These are phyloP conservation scores for Daedalea quercina DNA, from an alignment of 768 basidiomycete species.

Conservation along the genomic window DNA sequence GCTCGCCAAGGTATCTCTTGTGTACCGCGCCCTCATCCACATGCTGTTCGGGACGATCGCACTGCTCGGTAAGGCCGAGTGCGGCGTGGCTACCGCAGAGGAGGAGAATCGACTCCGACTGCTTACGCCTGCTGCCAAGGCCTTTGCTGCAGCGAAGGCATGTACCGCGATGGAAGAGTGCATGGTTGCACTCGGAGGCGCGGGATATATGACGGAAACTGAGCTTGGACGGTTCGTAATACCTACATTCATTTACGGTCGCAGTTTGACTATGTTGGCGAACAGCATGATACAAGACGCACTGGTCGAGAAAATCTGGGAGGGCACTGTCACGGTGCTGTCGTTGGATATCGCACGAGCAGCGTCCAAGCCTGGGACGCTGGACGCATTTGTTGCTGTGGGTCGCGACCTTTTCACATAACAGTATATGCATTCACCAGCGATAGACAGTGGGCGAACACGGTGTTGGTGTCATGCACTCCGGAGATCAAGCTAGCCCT, in stretches of 20 bases:
- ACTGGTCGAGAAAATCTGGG: constrained; percentile 80
- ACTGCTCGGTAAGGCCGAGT: constrained; percentile 59
- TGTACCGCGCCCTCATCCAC: constrained; percentile 63
- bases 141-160: constrained; percentile 61
- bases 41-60: constrained; percentile 51
- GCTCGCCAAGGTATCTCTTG: constrained; percentile 50
- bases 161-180: constrained; percentile 62
- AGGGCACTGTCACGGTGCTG: constrained; percentile 65
- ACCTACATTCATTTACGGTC: neutral
- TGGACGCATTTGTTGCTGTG: constrained; percentile 47
- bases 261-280: neutral
- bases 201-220: constrained; percentile 83
- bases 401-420: constrained; percentile 14
- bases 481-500: constrained; percentile 24
- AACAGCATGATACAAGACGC: constrained; percentile 53
- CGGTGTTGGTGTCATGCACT: constrained; percentile 38
- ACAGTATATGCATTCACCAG: neutral
- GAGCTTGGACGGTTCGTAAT: constrained; percentile 47
- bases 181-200: constrained; percentile 69
- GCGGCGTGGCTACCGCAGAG: constrained; percentile 38
- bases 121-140: constrained; percentile 65
- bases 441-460: constrained; percentile 43
- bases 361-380: constrained; percentile 34
- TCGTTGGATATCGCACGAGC: constrained; percentile 61
- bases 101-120: constrained; percentile 53